Evolutionary conservation across 805 yeast species (phyloP).

Genomic region (Starmerella asiatica): DNA sequence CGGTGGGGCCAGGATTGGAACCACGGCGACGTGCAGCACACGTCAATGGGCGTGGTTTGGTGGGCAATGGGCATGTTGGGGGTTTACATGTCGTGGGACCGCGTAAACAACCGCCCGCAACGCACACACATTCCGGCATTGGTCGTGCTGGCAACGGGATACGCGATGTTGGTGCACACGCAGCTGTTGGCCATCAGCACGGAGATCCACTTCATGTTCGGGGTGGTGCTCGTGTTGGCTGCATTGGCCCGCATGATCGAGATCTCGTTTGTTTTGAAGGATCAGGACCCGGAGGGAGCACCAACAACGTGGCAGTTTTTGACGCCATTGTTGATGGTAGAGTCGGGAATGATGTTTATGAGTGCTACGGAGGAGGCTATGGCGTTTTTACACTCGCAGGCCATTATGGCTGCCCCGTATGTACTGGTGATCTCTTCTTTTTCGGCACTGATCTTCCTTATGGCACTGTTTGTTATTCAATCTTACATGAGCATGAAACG

Average conservation of each 20-base stretch:
- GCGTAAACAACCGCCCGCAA: conserved; percentile 31
- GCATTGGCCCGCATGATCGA: conserved; percentile 68
- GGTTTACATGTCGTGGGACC: conserved; percentile 54
- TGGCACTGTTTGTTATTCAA: conserved; percentile 48
- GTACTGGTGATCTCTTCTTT: conserved; percentile 56
- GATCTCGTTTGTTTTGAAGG: conserved; percentile 61
- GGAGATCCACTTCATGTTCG: conserved; percentile 78
- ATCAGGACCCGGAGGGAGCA: conserved; percentile 32
- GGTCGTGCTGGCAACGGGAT: conserved; percentile 76
- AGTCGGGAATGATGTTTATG: conserved; percentile 77
- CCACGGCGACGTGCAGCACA: conserved; percentile 89
- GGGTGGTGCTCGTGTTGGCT: conserved; percentile 62
- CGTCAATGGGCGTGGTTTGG: conserved; percentile 94
- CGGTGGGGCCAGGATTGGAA: conserved; percentile 92
- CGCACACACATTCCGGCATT: conserved; percentile 71
- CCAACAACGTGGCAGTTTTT: conserved; percentile 67
- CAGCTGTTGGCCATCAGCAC: conserved; percentile 69
- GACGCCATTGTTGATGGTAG: conserved; percentile 68
- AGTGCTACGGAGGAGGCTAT: conserved; percentile 87
- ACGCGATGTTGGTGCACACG: conserved; percentile 83
- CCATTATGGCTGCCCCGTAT: conserved; percentile 78
- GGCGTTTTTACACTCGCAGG: conserved; percentile 50
- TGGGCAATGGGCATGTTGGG: conserved; percentile 91
- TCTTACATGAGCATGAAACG: conserved; percentile 37
- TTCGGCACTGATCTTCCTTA: conserved; percentile 56